Evolutionary conservation across 1,284 basidiomycete species (phyloP), one percentile per base, ranked within the genome.

Genomic region (Prillingera fragicola): DNA sequence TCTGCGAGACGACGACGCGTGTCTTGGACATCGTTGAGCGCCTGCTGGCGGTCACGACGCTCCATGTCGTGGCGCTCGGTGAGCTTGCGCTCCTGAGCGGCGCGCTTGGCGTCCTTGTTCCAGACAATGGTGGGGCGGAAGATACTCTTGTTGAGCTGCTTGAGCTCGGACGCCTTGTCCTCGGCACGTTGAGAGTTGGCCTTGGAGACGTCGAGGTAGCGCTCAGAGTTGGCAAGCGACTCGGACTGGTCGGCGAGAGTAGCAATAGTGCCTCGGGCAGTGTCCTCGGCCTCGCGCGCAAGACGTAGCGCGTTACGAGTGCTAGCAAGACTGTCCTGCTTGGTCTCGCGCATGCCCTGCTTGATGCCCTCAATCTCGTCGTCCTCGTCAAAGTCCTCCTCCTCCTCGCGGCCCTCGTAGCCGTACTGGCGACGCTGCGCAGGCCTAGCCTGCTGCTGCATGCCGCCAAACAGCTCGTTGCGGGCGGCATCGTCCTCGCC

Each of bases 321-420:
- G 19, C 85, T 87, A 47, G 83, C 84, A 37, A 95, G 83, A 65
- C 82, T 85, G 61, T 98, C 94, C 71, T 96, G 90, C 74, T 99
- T 98, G 55, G 88, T 73, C 63, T 81, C 87, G 43, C 84, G 79
- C 57, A 89, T 90, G 73, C 92, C 83, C 65, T 88, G 82, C 74
- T 96, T 97, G 74, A 98, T 94, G 13, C 85, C 90, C 72, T 98
- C 94, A 5, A 95, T 78, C 63, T 97, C 94, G 58, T 97, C 92
- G 21, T 97, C 92, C 56, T 86, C 86, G 43, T 70, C 67, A 46
- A 69, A 72, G 69, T 94, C 89, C 63, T 88, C 83, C 50, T 74
- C 69, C 31, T 60, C 57, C 54, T 71, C 68, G 23, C 67, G 45
- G 1, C 67, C 66, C 26, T 69, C 45, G 38, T 71, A 67, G 14